A percentile compares a stretch with the other conserved stretches of the same genome.
Evolutionary conservation across 371 early-diverging fungal genomes (phyloP).

Genomic region (Mortierella sp.): DNA sequence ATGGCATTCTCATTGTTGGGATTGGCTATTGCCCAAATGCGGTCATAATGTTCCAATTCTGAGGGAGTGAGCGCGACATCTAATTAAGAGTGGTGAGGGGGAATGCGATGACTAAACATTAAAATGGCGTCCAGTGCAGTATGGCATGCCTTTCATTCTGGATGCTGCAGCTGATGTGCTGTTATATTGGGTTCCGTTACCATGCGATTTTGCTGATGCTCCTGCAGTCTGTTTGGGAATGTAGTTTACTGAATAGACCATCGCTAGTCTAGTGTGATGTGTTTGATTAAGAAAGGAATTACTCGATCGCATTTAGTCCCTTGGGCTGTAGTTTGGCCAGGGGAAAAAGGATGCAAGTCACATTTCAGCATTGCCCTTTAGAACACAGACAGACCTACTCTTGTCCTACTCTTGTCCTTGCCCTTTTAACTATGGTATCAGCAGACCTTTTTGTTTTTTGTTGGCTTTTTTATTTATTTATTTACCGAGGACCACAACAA

Average conservation of each 20-base stretch:
- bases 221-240: neutral
- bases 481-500: no score
- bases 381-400: no score
- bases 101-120: neutral
- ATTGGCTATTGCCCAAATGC: neutral
- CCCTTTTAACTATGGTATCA: no score
- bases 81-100: neutral
- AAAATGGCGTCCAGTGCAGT: no score
- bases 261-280: neutral
- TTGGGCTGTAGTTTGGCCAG: neutral
- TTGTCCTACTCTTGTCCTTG: no score
- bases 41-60: neutral
- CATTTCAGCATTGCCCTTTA: neutral
- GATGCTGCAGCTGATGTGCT: neutral
- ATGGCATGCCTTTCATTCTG: no score
- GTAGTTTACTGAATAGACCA: neutral
- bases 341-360: neutral
- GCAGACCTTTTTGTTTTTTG: no score
- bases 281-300: neutral
- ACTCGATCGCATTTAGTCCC: neutral
- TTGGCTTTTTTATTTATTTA: no score
- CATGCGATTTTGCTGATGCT: neutral
- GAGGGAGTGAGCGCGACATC: neutral
- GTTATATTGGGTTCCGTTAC: neutral
- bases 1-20: neutral